Evolutionary conservation across 805 yeast genomes (phyloP), one percentile per base, ranked within the genome.

Genomic region (Maudiozyma serrabonitensis): DNA sequence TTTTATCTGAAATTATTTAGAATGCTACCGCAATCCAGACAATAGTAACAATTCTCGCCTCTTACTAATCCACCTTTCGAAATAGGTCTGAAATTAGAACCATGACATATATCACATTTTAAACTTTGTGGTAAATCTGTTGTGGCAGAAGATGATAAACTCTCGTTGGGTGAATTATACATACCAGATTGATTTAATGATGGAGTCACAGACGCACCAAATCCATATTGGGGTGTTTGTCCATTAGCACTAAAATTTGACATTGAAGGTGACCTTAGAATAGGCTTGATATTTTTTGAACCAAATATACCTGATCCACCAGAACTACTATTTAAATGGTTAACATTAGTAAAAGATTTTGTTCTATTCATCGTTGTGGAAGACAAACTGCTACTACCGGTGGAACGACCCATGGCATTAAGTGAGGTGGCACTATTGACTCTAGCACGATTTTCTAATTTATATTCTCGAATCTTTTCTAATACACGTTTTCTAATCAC

Each of bases 401-500:
- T 16, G 31, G 41, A 43, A 32, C 45, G 28, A 11, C 35, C 31
- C 35, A 50, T 9, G n/a, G 51, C 40, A 18, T 41, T 18, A 26
- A 46, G 28, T 4, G 54, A 49, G n/a, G 34, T 16, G 2, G 50
- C 16, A 23, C 51, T 47, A 16, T 46, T 32, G 13, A 35, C 26
- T 19, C 38, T 42, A 16, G 15, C 16, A 3, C 25, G 26, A 5
- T 8, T 39, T 23, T 50, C 55, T 3, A 21, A 16, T 8, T 46
- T 51, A 26, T 44, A 41, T 13, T 52, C 54, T 31, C 56, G 53
- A 35, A 63, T 46, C 45, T 52, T 56, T 16, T 50, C 37, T 11
- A 70, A 53, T 0, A 73, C 56, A 3, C 57, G 51, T 46, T 71
- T 71, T 49, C 82, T 59, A 13, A 71, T 65, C 11, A 60, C 57